Base-by-base conservation (phyloP, 2,329 filamentous ascomycete genomes). In the Dendryphion nanum region DNA sequence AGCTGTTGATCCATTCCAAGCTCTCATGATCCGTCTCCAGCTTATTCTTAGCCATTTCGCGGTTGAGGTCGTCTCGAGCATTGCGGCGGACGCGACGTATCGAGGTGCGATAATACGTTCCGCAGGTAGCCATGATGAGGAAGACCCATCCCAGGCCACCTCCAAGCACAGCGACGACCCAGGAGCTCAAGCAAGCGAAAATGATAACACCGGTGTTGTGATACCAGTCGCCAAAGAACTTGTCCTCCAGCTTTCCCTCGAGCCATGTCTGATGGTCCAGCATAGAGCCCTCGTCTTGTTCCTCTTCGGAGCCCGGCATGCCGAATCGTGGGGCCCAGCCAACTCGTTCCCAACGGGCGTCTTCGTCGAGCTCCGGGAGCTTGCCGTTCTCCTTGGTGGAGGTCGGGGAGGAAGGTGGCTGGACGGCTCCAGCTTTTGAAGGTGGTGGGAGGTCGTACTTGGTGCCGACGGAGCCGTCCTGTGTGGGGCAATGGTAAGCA, bases 1-100 rank as follows among this genome's bases (percentile, higher is more conserved):
- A 98, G 54, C 89, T 95, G 75, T 98, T 98, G 67, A 98, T 97
- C 93, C 93, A 98, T 67, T 98, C 93, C 33, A 98, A 74, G 40
- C 86, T 93, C 69, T 98, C 93, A 18, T 82, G 82, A 53, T 98
- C 93, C 6, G 83, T 93, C 54, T 97, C 93, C 37, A 98, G 74
- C 56, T 79, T 86, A 66, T 84, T 85, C 67, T 96, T 86, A 10
- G 85, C 83, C 75, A 96, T 77, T 66, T 96, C 90, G 37, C 93
- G 84, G 43, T 84, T 85, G 51, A 98, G 79, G 60, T 98, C 93
- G 68, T 98, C 93, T 42, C 91, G 83, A 67, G 95, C 95, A 66
- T 98, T 98, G 52, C 93, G 84, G 53, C 93, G 85, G 43, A 97
- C 89, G 47, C 93, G 84, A 48, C 91, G 88, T 49, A 96, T 79